These are phyloP conservation scores for Chalara sp. DNA, from an alignment of 2,329 filamentous ascomycete genomes.

Conservation along the genomic window DNA sequence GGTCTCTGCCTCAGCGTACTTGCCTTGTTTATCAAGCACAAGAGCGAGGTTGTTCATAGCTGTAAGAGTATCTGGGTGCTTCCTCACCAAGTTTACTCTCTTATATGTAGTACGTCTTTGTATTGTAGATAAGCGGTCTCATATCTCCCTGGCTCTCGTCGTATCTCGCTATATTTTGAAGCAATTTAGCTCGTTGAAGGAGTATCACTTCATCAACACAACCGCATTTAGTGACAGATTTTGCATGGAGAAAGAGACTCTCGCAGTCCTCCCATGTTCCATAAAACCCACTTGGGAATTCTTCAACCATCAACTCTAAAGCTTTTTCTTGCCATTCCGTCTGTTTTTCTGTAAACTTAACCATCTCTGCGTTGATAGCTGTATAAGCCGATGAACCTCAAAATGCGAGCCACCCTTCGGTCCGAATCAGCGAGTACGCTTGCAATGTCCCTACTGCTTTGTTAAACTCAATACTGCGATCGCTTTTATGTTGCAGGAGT, in stretches of 20 bases:
- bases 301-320: constrained; percentile 1
- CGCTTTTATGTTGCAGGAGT: constrained; percentile 1
- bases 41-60: neutral
- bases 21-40: neutral
- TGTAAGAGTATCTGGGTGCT: neutral
- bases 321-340: constrained; percentile 3
- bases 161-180: neutral
- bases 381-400: neutral
- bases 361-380: neutral
- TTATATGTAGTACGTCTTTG: neutral
- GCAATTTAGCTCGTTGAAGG: neutral
- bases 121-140: neutral
- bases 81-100: neutral
- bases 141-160: neutral
- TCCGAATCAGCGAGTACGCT: constrained; percentile 30
- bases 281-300: constrained; percentile 8
- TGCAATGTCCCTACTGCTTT: constrained; percentile 29
- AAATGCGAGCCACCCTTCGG: constrained; percentile 7
- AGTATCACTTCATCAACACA: neutral
- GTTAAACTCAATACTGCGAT: constrained; percentile 19
- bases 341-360: neutral
- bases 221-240: neutral
- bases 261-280: constrained; percentile 2
- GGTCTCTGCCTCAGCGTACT: neutral
- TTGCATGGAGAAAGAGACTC: constrained; percentile 2